Conservation (phyloP, 139 green algal species). For the Zygnema cylindricum region DNA sequence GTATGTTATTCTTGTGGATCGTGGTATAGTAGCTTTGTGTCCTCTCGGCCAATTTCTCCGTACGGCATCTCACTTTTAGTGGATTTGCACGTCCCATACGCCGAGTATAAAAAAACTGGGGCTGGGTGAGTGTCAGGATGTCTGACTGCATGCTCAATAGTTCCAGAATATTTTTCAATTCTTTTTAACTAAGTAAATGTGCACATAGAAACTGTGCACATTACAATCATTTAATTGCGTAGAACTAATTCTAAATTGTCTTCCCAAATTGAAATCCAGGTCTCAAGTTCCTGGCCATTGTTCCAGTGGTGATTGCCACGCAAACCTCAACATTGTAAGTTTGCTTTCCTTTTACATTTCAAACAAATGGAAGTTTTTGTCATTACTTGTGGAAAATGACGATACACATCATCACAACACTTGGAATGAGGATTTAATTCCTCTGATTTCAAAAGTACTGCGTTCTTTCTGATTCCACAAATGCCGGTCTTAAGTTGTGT, state of each 20-base stretch:
- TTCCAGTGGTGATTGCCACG: too few species aligned
- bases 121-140: constrained; percentile 8
- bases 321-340: too few species aligned
- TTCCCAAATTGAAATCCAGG: too few species aligned
- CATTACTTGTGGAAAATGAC: constrained; percentile 1
- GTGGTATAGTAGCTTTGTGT: too few species aligned
- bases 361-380: background rate
- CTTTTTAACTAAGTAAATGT: too few species aligned
- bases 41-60: constrained; percentile 15
- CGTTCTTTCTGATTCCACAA: constrained; percentile 30
- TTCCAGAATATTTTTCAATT: background rate
- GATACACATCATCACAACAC: constrained; percentile 13
- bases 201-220: too few species aligned
- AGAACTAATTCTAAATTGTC: too few species aligned
- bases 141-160: constrained; percentile 4
- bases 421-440: constrained; percentile 18
- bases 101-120: constrained; percentile 5
- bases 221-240: too few species aligned
- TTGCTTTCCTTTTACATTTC: too few species aligned
- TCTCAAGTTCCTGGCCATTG: too few species aligned
- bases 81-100: background rate
- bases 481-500: too few species aligned
- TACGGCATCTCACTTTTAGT: constrained; percentile 2
- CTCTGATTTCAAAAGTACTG: constrained; percentile 27
- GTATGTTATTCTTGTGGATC: too few species aligned